Conservation (phyloP, 2,329 filamentous ascomycete genomes). For the Diaporthe vaccinii region DNA sequence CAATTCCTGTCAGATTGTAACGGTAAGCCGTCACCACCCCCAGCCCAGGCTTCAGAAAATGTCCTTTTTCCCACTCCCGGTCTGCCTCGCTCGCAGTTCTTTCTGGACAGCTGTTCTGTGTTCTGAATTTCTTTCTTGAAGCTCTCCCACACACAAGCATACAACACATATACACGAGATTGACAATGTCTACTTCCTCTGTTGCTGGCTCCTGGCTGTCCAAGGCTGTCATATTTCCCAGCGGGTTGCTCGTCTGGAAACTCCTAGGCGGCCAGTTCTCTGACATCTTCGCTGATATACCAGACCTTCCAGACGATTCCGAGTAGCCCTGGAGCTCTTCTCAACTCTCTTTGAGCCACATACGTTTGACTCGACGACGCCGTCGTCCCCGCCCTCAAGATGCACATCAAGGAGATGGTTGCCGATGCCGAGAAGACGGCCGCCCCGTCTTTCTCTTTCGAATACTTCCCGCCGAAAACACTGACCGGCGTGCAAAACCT, state of each 20-base stretch:
- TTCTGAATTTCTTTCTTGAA: neutral
- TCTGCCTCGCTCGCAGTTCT: neutral
- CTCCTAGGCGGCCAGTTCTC: neutral
- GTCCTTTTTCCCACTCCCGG: neutral
- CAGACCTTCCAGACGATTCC: slow-evolving; percentile 6
- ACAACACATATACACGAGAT: neutral
- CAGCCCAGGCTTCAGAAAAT: neutral
- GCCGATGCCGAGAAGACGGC: slow-evolving; percentile 82
- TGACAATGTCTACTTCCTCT: neutral
- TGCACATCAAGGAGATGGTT: slow-evolving; percentile 97
- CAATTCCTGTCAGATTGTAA: slow-evolving; percentile 16
- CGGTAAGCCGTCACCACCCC: slow-evolving; percentile 15
- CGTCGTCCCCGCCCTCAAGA: slow-evolving; percentile 60
- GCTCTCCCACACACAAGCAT: neutral
- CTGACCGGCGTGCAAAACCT: slow-evolving; percentile 98
- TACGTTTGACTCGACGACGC: neutral
- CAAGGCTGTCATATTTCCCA: neutral
- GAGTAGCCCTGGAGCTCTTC: neutral
- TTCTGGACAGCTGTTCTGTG: neutral
- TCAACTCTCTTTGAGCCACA: neutral
- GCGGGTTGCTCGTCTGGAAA: slow-evolving; percentile 17
- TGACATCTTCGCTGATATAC: slow-evolving; percentile 27
- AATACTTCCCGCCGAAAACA: slow-evolving; percentile 99
- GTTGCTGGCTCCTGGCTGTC: neutral
- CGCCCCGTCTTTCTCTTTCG: slow-evolving; percentile 95